phyloP scores from a whole-genome alignment of 495 filamentous ascomycete genomes.

The Xylaria nigripes region DNA sequence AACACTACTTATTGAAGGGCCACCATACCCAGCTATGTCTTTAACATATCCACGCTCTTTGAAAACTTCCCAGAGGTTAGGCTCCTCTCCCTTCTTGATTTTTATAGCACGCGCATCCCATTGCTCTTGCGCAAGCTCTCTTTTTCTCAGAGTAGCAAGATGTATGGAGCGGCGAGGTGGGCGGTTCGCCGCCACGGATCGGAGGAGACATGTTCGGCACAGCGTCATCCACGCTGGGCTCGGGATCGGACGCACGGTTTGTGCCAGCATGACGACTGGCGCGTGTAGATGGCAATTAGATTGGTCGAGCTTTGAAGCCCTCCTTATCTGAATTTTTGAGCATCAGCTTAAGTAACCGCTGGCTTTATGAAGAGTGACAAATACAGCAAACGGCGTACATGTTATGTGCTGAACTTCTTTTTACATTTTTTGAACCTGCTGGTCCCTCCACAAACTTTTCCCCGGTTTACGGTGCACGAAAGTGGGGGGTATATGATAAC shows the following conservation, averaged over 20 bases:
- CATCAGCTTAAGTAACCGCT: neutral
- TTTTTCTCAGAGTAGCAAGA: slow-evolving; percentile 40
- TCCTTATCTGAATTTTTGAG: neutral
- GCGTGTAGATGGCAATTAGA: neutral
- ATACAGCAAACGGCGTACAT: no score
- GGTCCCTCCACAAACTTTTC: no score
- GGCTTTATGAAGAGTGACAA: no score
- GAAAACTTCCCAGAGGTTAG: slow-evolving; percentile 59
- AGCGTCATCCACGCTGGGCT: slow-evolving; percentile 11
- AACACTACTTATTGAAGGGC: neutral
- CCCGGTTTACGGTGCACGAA: neutral
- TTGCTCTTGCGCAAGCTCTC: slow-evolving; percentile 43
- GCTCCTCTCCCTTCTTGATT: slow-evolving; percentile 52
- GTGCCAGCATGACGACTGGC: slow-evolving; percentile 9
- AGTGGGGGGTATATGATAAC: neutral
- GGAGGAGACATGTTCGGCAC: slow-evolving; percentile 22
- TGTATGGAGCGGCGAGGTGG: slow-evolving; percentile 11
- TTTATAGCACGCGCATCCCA: slow-evolving; percentile 50
- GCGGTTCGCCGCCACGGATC: slow-evolving; percentile 6
- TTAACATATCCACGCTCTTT: slow-evolving; percentile 77
- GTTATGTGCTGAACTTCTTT: neutral
- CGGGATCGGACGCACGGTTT: neutral
- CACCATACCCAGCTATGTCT: slow-evolving; percentile 71
- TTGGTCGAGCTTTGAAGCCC: slow-evolving; percentile 1
- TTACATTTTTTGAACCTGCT: neutral